Evolutionary conservation across 2,329 filamentous ascomycete species (phyloP).

Genomic region (Aplosporella prunicola): DNA sequence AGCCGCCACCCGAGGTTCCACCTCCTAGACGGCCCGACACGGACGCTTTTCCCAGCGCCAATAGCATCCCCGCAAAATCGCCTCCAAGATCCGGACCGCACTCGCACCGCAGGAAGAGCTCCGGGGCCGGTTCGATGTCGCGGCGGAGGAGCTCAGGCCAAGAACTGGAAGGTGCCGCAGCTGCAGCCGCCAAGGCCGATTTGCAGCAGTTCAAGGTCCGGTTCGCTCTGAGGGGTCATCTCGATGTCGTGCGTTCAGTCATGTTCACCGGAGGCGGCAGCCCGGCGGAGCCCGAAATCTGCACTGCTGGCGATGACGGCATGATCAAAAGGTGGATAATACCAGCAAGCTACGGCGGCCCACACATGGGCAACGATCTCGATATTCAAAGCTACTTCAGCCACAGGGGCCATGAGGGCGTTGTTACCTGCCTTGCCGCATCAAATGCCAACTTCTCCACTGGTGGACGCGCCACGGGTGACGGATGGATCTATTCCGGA

Average conservation of each 20-base stretch:
- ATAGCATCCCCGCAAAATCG: conserved; percentile 68
- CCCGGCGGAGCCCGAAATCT: conserved; percentile 91
- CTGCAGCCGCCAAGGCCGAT: conserved; percentile 48
- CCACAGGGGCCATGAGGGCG: conserved; percentile 84
- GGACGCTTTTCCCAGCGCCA: conserved; percentile 76
- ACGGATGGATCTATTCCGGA: conserved; percentile 97
- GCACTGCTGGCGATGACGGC: conserved; percentile 89
- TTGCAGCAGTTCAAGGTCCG: conserved; percentile 78
- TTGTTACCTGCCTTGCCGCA: conserved; percentile 76
- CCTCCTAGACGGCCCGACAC: conserved; percentile 66
- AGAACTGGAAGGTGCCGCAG: conserved; percentile 45
- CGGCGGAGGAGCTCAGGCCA: conserved; percentile 52
- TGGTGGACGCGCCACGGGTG: conserved; percentile 75
- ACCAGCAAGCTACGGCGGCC: conserved; percentile 61
- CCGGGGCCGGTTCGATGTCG: conserved; percentile 49
- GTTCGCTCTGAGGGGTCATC: conserved; percentile 82
- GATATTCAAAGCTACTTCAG: conserved; percentile 93
- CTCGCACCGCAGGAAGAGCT: conserved; percentile 71
- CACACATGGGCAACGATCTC: conserved; percentile 58
- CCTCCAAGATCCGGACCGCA: conserved; percentile 56
- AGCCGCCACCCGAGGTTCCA: conserved; percentile 44
- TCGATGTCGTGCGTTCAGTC: conserved; percentile 87
- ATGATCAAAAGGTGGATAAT: conserved; percentile 96
- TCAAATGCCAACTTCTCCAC: conserved; percentile 88
- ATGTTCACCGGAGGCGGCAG: conserved; percentile 96